A percentile compares a stretch with the other conserved stretches of the same genome.
phyloP scores from a whole-genome alignment of 2,329 filamentous ascomycete species.

The Neurospora sp. region DNA sequence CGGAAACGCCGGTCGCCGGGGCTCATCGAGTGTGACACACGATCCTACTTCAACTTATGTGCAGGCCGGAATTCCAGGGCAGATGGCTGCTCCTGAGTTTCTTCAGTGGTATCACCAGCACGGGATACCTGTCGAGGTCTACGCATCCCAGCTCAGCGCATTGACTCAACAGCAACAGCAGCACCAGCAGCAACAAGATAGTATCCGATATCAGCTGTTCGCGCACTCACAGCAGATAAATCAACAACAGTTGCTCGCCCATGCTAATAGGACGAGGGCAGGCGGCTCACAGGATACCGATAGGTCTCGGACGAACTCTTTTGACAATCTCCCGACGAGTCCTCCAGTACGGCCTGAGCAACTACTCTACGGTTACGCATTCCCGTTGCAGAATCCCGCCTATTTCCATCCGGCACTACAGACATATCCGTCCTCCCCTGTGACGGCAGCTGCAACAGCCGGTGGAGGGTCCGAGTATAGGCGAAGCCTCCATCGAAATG shows the following conservation, averaged over 20 bases:
- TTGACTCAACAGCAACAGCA: slow-evolving; percentile 21
- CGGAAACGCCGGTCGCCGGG: slow-evolving; percentile 34
- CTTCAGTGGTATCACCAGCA: slow-evolving; percentile 38
- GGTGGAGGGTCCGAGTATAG: slow-evolving; percentile 41
- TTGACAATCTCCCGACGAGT: slow-evolving; percentile 51
- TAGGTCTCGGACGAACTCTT: slow-evolving; percentile 51
- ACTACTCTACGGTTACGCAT: slow-evolving; percentile 39
- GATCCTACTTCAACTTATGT: slow-evolving; percentile 36
- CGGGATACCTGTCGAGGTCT: slow-evolving; percentile 28
- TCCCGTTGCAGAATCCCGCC: slow-evolving; percentile 28
- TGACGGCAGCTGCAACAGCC: slow-evolving; percentile 25
- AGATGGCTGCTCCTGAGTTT: slow-evolving; percentile 37
- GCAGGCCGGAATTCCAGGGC: slow-evolving; percentile 26
- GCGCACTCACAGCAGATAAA: slow-evolving; percentile 34
- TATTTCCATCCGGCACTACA: slow-evolving; percentile 41
- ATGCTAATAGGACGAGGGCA: slow-evolving; percentile 31
- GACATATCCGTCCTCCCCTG: slow-evolving; percentile 48
- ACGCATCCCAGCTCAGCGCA: slow-evolving; percentile 12
- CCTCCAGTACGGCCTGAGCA: slow-evolving; percentile 45
- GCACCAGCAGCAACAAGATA: slow-evolving; percentile 28
- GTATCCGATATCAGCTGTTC: slow-evolving; percentile 34
- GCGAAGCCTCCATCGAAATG: slow-evolving; percentile 45
- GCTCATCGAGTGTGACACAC: slow-evolving; percentile 44
- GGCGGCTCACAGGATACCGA: slow-evolving; percentile 29
- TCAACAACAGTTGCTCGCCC: slow-evolving; percentile 34